Conservation (phyloP, 306 rosid species). For the Cucurbita pepo region DNA sequence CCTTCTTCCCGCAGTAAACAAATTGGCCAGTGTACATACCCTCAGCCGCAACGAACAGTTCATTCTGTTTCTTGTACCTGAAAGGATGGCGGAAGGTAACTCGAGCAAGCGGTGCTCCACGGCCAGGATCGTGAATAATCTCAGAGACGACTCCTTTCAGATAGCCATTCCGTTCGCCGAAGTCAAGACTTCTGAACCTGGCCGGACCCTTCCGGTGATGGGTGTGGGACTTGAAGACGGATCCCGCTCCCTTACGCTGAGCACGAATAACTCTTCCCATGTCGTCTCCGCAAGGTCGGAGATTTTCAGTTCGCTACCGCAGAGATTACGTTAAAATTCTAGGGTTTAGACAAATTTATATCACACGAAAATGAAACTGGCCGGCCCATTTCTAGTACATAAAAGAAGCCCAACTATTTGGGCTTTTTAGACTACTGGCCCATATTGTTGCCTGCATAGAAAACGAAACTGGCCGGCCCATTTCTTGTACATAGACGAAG, state of each 20-base stretch:
- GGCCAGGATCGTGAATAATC: constrained; percentile 66
- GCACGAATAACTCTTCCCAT: constrained; percentile 76
- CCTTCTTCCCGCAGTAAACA: constrained; percentile 68
- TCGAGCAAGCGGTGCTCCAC: constrained; percentile 69
- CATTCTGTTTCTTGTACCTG: constrained; percentile 53
- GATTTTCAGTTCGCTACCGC: not conserved
- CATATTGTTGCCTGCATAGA: not conserved
- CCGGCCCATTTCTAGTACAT: not conserved
- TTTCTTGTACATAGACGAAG: no score
- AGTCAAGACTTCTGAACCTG: constrained; percentile 53
- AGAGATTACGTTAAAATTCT: not conserved
- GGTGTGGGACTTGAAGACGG: constrained; percentile 68
- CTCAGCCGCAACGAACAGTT: constrained; percentile 55
- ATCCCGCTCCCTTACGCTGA: constrained; percentile 79
- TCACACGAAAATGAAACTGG: not conserved
- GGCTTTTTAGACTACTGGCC: not conserved
- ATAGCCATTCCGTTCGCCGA: constrained; percentile 69
- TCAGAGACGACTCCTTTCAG: constrained; percentile 60
- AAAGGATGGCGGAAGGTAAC: constrained; percentile 65
- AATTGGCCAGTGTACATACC: constrained; percentile 69
- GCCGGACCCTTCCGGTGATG: constrained; percentile 82
- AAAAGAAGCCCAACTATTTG: not conserved
- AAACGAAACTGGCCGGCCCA: no score
- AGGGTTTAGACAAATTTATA: constrained; percentile 2
- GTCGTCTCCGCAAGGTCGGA: not conserved